phyloP scores from a whole-genome alignment of 2,329 filamentous ascomycete species.

The Sphaerulina vaccinii region DNA sequence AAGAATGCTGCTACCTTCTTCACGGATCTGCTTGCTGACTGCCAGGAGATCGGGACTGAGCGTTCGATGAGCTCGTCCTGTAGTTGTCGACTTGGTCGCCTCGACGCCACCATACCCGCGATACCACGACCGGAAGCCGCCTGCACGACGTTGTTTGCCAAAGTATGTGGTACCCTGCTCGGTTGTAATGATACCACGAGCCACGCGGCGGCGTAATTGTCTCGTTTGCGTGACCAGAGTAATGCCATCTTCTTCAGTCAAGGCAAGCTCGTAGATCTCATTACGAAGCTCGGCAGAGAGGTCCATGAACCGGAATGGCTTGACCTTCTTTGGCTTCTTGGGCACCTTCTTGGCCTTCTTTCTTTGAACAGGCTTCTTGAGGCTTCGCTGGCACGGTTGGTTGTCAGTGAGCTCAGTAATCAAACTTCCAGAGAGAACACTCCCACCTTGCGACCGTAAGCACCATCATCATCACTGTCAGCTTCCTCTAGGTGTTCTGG shows the following conservation, averaged over 20 bases:
- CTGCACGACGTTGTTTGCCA: conserved; percentile 14
- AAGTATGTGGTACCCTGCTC: conserved; percentile 7
- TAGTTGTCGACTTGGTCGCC: no score
- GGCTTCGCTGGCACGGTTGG: background rate
- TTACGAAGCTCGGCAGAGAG: conserved; percentile 33
- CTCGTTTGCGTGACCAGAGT: conserved; percentile 23
- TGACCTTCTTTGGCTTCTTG: conserved; percentile 17
- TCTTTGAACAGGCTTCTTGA: conserved; percentile 1
- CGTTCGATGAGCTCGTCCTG: background rate
- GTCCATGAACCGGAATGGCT: conserved; percentile 30
- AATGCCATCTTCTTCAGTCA: conserved; percentile 27
- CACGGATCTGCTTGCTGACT: conserved; percentile 32
- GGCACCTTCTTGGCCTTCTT: conserved; percentile 18
- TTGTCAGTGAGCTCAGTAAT: no score
- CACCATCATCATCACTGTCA: conserved; percentile 9
- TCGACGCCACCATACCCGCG: no score
- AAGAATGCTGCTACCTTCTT: conserved; percentile 30
- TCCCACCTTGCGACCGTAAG: conserved; percentile 24
- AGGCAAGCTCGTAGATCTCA: conserved; percentile 32
- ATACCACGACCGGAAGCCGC: no score
- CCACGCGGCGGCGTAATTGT: conserved; percentile 26
- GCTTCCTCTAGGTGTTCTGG: background rate
- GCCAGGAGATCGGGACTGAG: conserved; percentile 31
- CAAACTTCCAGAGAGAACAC: no score
- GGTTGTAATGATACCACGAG: conserved; percentile 17